phyloP scores from a whole-genome alignment of 768 basidiomycete species.

The Leccinellum albellum region DNA sequence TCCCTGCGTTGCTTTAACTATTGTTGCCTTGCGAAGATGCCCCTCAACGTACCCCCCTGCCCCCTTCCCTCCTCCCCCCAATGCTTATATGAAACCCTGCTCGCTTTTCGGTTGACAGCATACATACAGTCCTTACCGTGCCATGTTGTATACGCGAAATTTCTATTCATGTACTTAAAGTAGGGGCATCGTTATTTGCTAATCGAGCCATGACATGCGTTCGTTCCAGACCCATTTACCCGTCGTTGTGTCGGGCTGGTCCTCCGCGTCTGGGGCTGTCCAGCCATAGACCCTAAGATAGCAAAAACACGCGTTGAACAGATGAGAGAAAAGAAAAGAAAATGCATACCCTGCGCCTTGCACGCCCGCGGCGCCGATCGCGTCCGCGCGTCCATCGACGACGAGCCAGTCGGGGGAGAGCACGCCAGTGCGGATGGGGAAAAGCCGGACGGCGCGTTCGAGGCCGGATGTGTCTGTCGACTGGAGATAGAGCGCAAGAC shows the following conservation, averaged over 20 bases:
- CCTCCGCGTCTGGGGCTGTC: neutral
- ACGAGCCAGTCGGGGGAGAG: slow-evolving; percentile 77
- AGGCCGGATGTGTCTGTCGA: slow-evolving; percentile 54
- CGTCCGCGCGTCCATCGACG: slow-evolving; percentile 49
- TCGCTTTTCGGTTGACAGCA: neutral
- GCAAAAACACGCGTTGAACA: neutral
- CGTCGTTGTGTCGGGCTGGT: slow-evolving; percentile 21
- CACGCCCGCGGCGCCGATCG: slow-evolving; percentile 67
- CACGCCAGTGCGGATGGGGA: slow-evolving; percentile 82
- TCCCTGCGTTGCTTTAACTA: neutral
- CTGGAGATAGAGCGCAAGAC: slow-evolving; percentile 54
- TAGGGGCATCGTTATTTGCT: slow-evolving; percentile 27
- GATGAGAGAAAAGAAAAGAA: too few relatives aligned
- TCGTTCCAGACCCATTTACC: slow-evolving; percentile 45
- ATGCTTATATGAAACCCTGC: slow-evolving; percentile 19
- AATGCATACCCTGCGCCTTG: slow-evolving; percentile 68
- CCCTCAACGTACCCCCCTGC: neutral
- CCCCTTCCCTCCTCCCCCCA: neutral
- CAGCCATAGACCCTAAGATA: slow-evolving; percentile 21
- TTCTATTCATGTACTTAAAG: slow-evolving; percentile 22
- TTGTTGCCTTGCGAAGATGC: neutral
- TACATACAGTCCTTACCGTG: slow-evolving; percentile 27
- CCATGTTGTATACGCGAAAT: slow-evolving; percentile 22
- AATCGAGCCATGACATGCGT: slow-evolving; percentile 48
- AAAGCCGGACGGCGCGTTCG: slow-evolving; percentile 67